Conservation (phyloP, 2,329 filamentous ascomycete genomes). For the Arthrobotrys pseudoclavata region DNA sequence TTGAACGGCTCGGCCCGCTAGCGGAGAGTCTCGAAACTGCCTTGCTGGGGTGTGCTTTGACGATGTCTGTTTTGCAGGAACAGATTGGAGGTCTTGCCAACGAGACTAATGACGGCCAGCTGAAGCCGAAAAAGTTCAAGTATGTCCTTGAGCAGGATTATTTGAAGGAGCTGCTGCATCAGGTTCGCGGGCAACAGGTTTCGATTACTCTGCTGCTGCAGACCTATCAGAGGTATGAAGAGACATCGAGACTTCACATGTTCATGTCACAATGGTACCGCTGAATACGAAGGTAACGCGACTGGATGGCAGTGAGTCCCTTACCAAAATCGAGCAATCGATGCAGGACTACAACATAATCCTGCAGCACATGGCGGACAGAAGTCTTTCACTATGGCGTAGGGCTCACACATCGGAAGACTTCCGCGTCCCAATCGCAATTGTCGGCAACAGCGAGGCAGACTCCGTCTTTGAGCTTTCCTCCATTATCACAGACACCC, state of each 20-base stretch:
- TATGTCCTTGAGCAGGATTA: constrained; percentile 20
- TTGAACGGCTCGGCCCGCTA: not conserved
- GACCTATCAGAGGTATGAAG: constrained; percentile 6
- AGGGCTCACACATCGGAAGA: not conserved
- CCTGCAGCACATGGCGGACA: not conserved
- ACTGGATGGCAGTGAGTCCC: not conserved
- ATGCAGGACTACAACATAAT: constrained; percentile 19
- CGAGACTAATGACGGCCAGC: constrained; percentile 1
- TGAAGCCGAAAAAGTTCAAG: constrained; percentile 12
- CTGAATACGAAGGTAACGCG: too few species aligned
- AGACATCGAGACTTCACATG: not conserved
- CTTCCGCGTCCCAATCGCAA: too few species aligned
- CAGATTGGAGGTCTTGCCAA: constrained; percentile 11
- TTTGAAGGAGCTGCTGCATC: constrained; percentile 9
- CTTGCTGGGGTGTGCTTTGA: constrained; percentile 13
- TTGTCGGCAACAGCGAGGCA: too few species aligned
- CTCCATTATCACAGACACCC: not conserved
- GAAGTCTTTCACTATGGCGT: constrained; percentile 2
- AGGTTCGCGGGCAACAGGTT: constrained; percentile 13
- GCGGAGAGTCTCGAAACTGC: constrained; percentile 7
- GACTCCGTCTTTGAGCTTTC: not conserved
- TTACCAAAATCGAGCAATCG: constrained; percentile 10
- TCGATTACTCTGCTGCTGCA: constrained; percentile 8
- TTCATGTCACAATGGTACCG: not conserved
- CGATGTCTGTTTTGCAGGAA: constrained; percentile 15